Evolutionary conservation across 192 early-diverging fungal genomes (phyloP).

Genomic region (Spizellomyces punctatus): DNA sequence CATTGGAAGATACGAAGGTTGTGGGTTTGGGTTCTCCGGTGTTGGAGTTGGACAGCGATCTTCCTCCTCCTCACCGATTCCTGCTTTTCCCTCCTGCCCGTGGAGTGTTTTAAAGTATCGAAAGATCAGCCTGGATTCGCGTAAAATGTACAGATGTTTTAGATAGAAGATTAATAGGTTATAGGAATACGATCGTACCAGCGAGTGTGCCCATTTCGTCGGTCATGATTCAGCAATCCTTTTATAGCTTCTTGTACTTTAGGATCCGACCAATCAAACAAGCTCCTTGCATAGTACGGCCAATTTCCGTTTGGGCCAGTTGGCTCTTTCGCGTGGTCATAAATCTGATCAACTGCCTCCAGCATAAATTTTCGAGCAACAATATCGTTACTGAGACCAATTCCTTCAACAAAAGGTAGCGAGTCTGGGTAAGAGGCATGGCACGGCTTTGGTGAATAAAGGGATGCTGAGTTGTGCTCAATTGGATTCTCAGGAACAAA

Average conservation of each 20-base stretch:
- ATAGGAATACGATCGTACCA: too few relatives aligned
- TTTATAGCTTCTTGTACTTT: slow-evolving; percentile 6
- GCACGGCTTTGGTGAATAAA: background rate
- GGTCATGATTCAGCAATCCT: background rate
- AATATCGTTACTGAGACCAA: slow-evolving; percentile 28
- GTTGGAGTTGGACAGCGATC: slow-evolving; percentile 33
- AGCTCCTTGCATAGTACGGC: slow-evolving; percentile 1
- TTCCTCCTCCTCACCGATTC: slow-evolving; percentile 13
- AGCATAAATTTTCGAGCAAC: slow-evolving; percentile 3
- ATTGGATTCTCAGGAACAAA: slow-evolving; percentile 18
- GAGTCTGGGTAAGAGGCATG: background rate
- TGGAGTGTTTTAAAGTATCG: slow-evolving; percentile 12
- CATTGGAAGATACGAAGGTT: background rate
- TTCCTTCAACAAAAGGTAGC: slow-evolving; percentile 17
- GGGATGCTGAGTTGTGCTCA: background rate
- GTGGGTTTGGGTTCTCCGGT: slow-evolving; percentile 27
- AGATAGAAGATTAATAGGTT: background rate
- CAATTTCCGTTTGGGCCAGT: too few relatives aligned
- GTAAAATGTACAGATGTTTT: background rate
- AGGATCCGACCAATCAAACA: slow-evolving; percentile 26
- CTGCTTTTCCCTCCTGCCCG: background rate
- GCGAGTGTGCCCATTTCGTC: background rate
- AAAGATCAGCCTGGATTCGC: slow-evolving; percentile 20
- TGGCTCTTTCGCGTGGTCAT: background rate
- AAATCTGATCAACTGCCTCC: background rate